Conservation (phyloP, 179 eudicot genomes). For the Gypsophila paniculata region DNA sequence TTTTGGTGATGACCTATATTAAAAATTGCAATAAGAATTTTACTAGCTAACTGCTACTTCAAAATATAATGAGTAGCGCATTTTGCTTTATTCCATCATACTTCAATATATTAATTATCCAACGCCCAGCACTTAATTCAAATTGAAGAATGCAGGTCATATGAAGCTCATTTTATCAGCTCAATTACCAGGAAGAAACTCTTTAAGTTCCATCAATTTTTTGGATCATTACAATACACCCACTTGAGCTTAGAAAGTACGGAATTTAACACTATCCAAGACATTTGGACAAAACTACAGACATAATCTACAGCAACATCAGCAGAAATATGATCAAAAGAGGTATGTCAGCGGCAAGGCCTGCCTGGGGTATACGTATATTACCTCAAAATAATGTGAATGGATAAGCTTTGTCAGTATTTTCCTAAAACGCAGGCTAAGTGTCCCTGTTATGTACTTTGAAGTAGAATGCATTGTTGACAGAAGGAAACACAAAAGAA, state of each 20-base stretch:
- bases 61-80: neutral
- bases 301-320: neutral
- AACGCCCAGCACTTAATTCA: neutral
- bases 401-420: slow-evolving; percentile 90
- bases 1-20: neutral
- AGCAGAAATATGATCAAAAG: neutral
- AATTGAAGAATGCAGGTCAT: neutral
- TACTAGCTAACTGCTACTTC: neutral
- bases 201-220: neutral
- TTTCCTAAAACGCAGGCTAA: slow-evolving; percentile 82
- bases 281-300: neutral
- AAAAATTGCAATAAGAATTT: neutral
- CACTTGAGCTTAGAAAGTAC: neutral
- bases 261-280: neutral
- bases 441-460: slow-evolving; percentile 87
- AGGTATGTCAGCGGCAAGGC: neutral
- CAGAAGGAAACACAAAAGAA: slow-evolving; percentile 75
- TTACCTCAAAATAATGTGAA: slow-evolving; percentile 90
- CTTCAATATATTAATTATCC: neutral
- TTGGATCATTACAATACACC: slow-evolving; percentile 4
- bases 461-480: slow-evolving; percentile 87
- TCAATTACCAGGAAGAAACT: neutral
- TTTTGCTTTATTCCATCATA: neutral
- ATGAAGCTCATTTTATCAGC: neutral
- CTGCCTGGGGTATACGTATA: neutral